These are phyloP conservation scores for Triticum aestivum DNA, from an alignment of 176 grass and related monocot species.

Conservation along the genomic window DNA sequence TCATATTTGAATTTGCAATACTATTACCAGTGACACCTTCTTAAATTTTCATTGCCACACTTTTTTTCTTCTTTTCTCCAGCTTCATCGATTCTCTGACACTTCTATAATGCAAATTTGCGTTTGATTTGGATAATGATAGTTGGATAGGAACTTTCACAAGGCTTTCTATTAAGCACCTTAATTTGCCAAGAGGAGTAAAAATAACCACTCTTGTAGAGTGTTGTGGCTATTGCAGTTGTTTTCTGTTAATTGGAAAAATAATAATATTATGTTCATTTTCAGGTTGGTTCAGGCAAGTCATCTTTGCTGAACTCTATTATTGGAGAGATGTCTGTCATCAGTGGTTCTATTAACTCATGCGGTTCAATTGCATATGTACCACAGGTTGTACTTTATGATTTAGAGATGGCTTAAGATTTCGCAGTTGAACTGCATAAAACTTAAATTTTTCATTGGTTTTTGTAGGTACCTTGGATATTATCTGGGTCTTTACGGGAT, in stretches of 20 bases:
- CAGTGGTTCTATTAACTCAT: conserved; percentile 53
- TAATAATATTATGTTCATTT: conserved; percentile 20
- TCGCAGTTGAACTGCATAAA: conserved; percentile 14
- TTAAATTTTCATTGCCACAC: not conserved
- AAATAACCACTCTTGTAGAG: not conserved
- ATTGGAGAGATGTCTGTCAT: conserved; percentile 69
- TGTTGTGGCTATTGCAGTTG: not conserved
- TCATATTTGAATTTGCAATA: conserved; percentile 16
- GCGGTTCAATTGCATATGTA: conserved; percentile 74
- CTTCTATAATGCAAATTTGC: not conserved
- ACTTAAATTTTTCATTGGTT: not conserved
- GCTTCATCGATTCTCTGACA: not conserved
- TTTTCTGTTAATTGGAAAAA: conserved; percentile 4
- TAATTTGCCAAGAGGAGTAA: not conserved
- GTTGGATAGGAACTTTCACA: not conserved
- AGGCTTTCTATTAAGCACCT: not conserved
- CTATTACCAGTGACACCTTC: not conserved
- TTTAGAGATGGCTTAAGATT: conserved; percentile 29
- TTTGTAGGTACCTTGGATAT: conserved; percentile 89
- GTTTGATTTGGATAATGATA: not conserved
- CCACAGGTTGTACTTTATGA: conserved; percentile 63
- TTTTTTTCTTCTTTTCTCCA: not conserved
- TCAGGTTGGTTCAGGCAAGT: conserved; percentile 97
- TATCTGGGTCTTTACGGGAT: conserved; percentile 74
- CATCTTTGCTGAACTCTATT: conserved; percentile 84